phyloP scores from a whole-genome alignment of 1,139 yeast species.

The Geotrichum histeridarum region DNA sequence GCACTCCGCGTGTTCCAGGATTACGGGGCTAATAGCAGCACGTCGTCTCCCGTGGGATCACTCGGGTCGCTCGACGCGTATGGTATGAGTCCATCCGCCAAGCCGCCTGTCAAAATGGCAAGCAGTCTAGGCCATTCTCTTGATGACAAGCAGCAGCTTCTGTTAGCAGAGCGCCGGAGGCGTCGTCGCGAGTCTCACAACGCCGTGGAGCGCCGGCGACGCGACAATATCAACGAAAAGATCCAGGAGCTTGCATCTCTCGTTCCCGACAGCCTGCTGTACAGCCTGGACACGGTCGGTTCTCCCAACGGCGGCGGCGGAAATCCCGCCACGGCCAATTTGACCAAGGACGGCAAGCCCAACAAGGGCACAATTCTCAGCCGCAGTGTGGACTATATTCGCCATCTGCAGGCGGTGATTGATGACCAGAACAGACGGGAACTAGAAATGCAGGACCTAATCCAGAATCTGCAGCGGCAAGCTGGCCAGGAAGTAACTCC shows the following conservation, averaged over 20 bases:
- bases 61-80: conserved; percentile 16
- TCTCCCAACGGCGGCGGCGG: conserved; percentile 19
- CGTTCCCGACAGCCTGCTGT: conserved; percentile 61
- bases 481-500: conserved; percentile 44
- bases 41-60: conserved; percentile 31
- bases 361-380: conserved; percentile 87
- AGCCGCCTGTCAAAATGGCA: conserved; percentile 4
- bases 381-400: conserved; percentile 79
- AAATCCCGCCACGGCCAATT: conserved; percentile 31
- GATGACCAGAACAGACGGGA: conserved; percentile 67
- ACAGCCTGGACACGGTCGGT: conserved; percentile 16
- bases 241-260: conserved; percentile 73
- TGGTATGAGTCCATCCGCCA: conserved; percentile 14
- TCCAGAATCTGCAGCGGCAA: conserved; percentile 50
- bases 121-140: conserved; percentile 5
- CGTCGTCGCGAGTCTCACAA: conserved; percentile 44
- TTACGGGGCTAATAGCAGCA: conserved; percentile 16
- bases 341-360: conserved; percentile 84
- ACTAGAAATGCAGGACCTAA: conserved; percentile 60
- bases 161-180: conserved; percentile 36
- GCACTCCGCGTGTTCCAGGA: conserved; percentile 17
- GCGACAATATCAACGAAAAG: conserved; percentile 85
- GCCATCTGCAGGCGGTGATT: conserved; percentile 64
- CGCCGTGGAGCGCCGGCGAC: conserved; percentile 57
- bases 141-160: conserved; percentile 24